A percentile compares a stretch with the other conserved stretches of the same genome.
Evolutionary conservation across 768 basidiomycete species (phyloP).

Genomic region (Lyophyllum decastes): DNA sequence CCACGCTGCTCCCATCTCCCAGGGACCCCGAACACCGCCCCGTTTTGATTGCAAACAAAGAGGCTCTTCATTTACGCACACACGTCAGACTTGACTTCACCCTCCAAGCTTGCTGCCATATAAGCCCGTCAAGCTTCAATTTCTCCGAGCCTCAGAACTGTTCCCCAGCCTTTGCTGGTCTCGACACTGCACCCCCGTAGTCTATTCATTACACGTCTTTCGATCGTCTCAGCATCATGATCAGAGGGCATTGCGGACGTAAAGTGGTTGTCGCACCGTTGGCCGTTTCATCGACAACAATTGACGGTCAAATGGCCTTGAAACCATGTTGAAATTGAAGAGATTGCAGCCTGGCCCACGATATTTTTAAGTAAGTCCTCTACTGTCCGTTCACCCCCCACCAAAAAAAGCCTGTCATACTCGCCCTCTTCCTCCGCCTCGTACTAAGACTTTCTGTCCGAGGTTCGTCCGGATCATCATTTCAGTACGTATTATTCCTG

Average conservation of each 20-base stretch:
- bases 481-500: background rate
- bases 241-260: background rate
- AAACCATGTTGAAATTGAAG: background rate
- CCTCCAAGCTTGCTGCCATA: background rate
- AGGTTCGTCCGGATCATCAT: background rate
- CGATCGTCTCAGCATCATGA: background rate
- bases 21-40: slow-evolving; percentile 22
- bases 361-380: background rate
- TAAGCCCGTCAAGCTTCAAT: background rate
- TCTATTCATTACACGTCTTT: background rate
- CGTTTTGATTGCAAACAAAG: background rate
- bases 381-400: no score
- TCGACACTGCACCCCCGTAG: background rate
- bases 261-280: background rate
- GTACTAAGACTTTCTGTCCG: background rate
- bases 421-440: no score
- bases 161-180: background rate
- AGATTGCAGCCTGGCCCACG: no score
- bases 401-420: no score
- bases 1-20: slow-evolving; percentile 21
- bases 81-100: background rate
- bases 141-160: no score
- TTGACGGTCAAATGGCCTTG: background rate
- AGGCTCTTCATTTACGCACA: background rate
- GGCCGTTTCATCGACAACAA: background rate